Conservation (phyloP, 1,139 yeast genomes). For the Yamadazyma songkhlaensis region DNA sequence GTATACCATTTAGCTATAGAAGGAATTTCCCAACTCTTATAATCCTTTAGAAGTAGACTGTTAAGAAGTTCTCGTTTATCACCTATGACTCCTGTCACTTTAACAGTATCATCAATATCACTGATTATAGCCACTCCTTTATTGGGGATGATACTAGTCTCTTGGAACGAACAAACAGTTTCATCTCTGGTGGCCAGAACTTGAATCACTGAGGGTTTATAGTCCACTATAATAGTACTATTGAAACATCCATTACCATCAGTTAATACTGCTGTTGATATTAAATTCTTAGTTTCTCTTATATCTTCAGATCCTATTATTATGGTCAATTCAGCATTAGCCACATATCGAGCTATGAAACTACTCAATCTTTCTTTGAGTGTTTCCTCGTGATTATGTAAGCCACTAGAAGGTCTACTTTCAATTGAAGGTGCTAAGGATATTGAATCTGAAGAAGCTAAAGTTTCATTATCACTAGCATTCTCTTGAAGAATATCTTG, state of each 20-base stretch:
- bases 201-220: constrained; percentile 52
- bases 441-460: constrained; percentile 11
- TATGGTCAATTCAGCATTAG: constrained; percentile 50
- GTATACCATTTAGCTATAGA: constrained; percentile 72
- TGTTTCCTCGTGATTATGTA: constrained; percentile 29
- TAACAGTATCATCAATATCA: constrained; percentile 93
- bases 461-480: constrained; percentile 12
- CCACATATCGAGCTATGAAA: constrained; percentile 58
- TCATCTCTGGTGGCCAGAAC: constrained; percentile 42
- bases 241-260: constrained; percentile 63
- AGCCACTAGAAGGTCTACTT: constrained; percentile 1
- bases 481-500: constrained; percentile 25
- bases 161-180: constrained; percentile 44
- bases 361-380: constrained; percentile 56
- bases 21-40: constrained; percentile 64
- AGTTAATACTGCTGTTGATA: constrained; percentile 33
- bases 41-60: constrained; percentile 68
- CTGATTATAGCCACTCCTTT: constrained; percentile 73
- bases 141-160: constrained; percentile 38
- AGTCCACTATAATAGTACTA: constrained; percentile 45
- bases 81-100: constrained; percentile 85
- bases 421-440: constrained; percentile 3
- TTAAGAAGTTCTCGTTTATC: constrained; percentile 80
- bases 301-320: constrained; percentile 47
- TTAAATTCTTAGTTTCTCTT: constrained; percentile 18